These are phyloP conservation scores for Paulinella micropora DNA, from an alignment of 78 protist genomes.

Conservation along the genomic window DNA sequence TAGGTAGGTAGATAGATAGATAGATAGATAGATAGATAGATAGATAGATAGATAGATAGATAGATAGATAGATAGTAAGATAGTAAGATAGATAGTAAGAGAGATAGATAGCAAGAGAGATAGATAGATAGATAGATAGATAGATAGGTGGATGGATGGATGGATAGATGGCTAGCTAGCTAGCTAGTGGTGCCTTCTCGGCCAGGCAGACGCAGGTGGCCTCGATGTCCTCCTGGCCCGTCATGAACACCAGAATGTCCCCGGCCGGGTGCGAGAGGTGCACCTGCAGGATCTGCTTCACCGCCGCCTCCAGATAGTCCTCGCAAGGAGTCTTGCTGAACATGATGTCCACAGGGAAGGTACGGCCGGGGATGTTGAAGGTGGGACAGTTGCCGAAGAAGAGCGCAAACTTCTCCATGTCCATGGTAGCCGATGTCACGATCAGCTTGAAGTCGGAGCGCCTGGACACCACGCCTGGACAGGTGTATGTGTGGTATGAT, in stretches of 20 bases:
- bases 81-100: not conserved
- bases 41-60: not conserved
- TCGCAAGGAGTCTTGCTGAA: not conserved
- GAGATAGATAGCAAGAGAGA: not conserved
- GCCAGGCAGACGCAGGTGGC: conserved; percentile 53
- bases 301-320: conserved; percentile 62
- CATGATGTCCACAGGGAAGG: conserved; percentile 58
- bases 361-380: conserved; percentile 83
- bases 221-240: conserved; percentile 98
- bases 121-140: not conserved
- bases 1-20: not conserved
- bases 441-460: conserved; percentile 85
- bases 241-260: conserved; percentile 95
- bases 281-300: conserved; percentile 60
- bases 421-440: conserved; percentile 98
- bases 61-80: not conserved
- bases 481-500: not conserved
- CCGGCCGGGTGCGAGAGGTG: conserved; percentile 64
- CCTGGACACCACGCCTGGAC: conserved; percentile 17
- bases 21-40: not conserved
- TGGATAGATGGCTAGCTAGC: not conserved
- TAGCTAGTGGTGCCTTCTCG: conserved; percentile 29
- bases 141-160: not conserved
- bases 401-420: conserved; percentile 71
- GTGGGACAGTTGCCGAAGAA: conserved; percentile 50